phyloP scores from a whole-genome alignment of 371 early-diverging fungal species.

The Circinella umbellata region DNA sequence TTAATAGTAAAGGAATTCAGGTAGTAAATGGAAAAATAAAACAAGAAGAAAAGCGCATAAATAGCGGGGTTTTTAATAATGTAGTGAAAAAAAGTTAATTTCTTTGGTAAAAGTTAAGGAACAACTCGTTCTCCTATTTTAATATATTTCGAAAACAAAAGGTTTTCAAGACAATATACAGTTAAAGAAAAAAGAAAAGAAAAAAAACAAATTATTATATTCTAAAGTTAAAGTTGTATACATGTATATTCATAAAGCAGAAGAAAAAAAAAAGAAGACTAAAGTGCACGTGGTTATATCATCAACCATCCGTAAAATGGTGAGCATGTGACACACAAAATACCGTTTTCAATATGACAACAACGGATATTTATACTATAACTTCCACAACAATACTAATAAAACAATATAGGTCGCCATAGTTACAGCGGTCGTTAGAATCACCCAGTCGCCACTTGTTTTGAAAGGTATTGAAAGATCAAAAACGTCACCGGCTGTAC shows the following conservation, averaged over 20 bases:
- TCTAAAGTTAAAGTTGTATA: too few species aligned
- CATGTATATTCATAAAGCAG: too few species aligned
- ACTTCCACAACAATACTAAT: conserved; percentile 44
- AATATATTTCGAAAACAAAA: too few species aligned
- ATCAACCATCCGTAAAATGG: background rate
- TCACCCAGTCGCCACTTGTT: conserved; percentile 56
- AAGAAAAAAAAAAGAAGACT: too few species aligned
- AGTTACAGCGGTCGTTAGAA: conserved; percentile 56
- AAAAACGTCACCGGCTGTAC: conserved; percentile 54
- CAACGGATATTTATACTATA: conserved; percentile 11
- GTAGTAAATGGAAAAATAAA: background rate
- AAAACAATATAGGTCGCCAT: conserved; percentile 53
- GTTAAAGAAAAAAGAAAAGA: too few species aligned
- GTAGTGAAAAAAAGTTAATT: too few species aligned
- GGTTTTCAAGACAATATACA: too few species aligned
- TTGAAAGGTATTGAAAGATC: conserved; percentile 48
- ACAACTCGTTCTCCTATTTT: too few species aligned
- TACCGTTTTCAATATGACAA: background rate
- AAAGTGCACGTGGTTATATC: background rate
- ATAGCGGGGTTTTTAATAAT: background rate
- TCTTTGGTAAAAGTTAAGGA: too few species aligned
- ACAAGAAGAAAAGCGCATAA: background rate
- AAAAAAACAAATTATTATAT: too few species aligned
- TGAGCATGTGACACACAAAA: background rate
- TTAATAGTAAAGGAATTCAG: background rate